These are phyloP conservation scores for Aspergillus amoenus DNA, from an alignment of 2,329 filamentous ascomycete genomes.

Conservation along the genomic window DNA sequence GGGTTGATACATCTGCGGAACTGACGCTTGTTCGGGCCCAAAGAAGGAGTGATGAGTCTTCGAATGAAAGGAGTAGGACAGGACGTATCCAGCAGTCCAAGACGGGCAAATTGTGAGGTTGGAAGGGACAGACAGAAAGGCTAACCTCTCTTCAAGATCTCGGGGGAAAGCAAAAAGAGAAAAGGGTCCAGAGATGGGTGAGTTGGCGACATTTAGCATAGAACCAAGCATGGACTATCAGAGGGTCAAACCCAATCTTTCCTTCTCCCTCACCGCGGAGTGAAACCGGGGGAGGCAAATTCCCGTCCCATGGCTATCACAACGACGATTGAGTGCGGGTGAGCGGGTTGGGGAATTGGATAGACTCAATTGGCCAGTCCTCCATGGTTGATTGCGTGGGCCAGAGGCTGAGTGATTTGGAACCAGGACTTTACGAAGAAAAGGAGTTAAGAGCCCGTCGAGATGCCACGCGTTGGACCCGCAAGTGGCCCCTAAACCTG, in stretches of 20 bases:
- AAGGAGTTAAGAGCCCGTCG: not conserved
- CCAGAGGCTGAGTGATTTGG: not conserved
- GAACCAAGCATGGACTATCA: not conserved
- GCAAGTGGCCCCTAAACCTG: not conserved
- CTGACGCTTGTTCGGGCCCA: not conserved
- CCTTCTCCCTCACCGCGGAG: too few relatives aligned
- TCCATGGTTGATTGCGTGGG: not conserved
- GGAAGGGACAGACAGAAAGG: not conserved
- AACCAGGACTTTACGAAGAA: not conserved
- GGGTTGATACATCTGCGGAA: not conserved
- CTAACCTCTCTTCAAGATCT: not conserved
- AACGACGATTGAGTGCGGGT: not conserved
- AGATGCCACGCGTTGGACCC: not conserved
- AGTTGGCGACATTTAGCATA: not conserved
- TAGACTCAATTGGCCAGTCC: not conserved
- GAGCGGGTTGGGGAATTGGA: not conserved
- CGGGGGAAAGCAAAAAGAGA: not conserved
- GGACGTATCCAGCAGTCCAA: not conserved
- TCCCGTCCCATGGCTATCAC: not conserved
- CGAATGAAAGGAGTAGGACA: not conserved
- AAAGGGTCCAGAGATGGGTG: not conserved
- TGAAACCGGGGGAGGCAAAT: not conserved
- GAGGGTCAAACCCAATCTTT: not conserved
- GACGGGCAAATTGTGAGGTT: not conserved
- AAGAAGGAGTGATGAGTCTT: not conserved